Base-by-base conservation (phyloP, 1,284 basidiomycete genomes). In the Termitomyces sp. region DNA sequence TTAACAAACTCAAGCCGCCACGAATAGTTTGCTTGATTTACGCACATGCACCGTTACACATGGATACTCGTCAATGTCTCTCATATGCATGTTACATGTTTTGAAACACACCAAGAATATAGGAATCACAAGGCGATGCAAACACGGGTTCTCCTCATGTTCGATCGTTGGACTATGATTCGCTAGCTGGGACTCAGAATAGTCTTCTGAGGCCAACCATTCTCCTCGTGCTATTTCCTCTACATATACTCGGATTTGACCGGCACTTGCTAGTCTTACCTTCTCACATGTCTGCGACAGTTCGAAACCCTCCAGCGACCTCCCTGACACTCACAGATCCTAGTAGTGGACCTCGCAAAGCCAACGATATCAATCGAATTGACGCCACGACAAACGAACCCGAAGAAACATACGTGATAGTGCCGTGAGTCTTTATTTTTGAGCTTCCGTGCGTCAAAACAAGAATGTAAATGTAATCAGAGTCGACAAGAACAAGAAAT, bases 141-240 rank as follows among this genome's bases (percentile, higher is more conserved):
- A 30, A 39, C 48, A 46, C 44, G 31, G 42, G 42, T 46, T 47
- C 6, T 21, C 53, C 41, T 43, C 45, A 41, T 54, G 53, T 48
- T 42, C 46, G 40, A 47, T 52, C 44, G 24, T 4, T 40, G 34
- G 26, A 28, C 30, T 31, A 3, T 46, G 38, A 42, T 47, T 52
- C 41, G 19, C 18, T n/a, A 13, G 18, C 30, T 14, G 31, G 14
- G 10, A 28, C 18, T 38, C 31, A 13, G 37, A 18, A 50, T 28
- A 19, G 37, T 40, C 18, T 50, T 31, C 35, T 8, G 46, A 47
- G 24, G 46, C 34, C n/a, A 30, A 28, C 28, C 26, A 14, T 48
- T 30, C 1, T 6, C 37, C 9, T 5, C 21, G 19, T 34, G 46
- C 31, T 26, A 16, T 34, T 10, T 11, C 3, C n/a, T 24, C 14